A percentile compares a stretch with the other conserved stretches of the same genome.
Evolutionary conservation across 805 yeast species (phyloP).

Genomic region (Candida rishiriensis): DNA sequence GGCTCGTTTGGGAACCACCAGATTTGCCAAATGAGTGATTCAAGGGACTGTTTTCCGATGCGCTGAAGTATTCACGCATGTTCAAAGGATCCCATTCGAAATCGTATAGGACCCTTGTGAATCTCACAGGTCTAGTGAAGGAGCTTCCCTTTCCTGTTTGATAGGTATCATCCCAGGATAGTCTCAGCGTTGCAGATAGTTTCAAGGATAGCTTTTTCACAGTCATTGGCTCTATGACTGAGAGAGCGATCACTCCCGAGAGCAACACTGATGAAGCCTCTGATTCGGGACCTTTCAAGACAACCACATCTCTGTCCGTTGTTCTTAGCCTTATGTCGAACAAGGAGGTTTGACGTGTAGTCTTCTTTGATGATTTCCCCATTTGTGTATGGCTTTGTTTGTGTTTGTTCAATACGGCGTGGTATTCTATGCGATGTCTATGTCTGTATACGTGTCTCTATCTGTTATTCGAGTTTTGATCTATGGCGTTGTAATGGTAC

Average conservation of each 20-base stretch:
- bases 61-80: slow-evolving; percentile 35
- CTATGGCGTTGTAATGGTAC: no score
- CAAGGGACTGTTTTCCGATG: slow-evolving; percentile 10
- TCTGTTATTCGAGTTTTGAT: no score
- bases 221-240: slow-evolving; percentile 69
- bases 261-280: slow-evolving; percentile 76
- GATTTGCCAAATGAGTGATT: slow-evolving; percentile 13
- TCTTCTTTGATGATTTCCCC: slow-evolving; percentile 20
- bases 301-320: slow-evolving; percentile 70
- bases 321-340: slow-evolving; percentile 56
- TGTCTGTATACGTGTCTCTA: no score
- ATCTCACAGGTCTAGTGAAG: slow-evolving; percentile 41
- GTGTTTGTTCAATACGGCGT: not conserved
- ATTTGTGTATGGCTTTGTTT: slow-evolving; percentile 1
- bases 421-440: not conserved
- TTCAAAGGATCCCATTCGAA: slow-evolving; percentile 73
- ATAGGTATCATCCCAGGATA: slow-evolving; percentile 58
- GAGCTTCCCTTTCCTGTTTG: slow-evolving; percentile 41
- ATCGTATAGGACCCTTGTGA: slow-evolving; percentile 65
- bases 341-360: slow-evolving; percentile 27
- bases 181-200: slow-evolving; percentile 60
- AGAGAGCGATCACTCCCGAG: slow-evolving; percentile 72
- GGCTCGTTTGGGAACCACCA: slow-evolving; percentile 7
- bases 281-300: slow-evolving; percentile 71
- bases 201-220: slow-evolving; percentile 62